Evolutionary conservation across 2,329 filamentous ascomycete species (phyloP), one percentile per base, ranked within the genome.

Genomic region (Aspergillus felis): DNA sequence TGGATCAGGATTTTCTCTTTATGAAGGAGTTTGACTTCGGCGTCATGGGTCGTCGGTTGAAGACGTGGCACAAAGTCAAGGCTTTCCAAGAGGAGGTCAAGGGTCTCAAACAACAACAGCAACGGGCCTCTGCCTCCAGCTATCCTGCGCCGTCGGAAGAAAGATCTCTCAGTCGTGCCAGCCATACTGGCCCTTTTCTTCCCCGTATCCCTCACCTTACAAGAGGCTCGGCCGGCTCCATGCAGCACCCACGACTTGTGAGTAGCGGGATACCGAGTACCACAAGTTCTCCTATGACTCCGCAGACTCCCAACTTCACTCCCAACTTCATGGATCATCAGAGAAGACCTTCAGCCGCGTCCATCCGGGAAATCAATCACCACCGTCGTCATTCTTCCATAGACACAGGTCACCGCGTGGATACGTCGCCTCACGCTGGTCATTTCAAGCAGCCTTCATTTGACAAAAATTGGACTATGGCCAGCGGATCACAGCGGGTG

Each of bases 11-110:
- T 57, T 95, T 94, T 42, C 82, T 97, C 17, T 96, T 97, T 72
- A 88, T 97, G 79, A 96, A 96, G 71, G 92, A 94, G 50, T 96
- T 97, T 66, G 91, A 97, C 65, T 82, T 97, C 64, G 93, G 93
- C 20, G 91, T 92, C 3, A 92, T 97, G 65, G 93, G 93, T 8
- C 84, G 91, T 57, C 84, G 93, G 60, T 77, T 97, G 60, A 95
- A 95, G 74, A 96, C 92, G 2, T 97, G 93, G 93, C 91, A 97
- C 75, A 96, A 94, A 75, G 92, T 97, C 73, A 96, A 96, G 74
- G 81, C 86, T 3, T 82, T 97, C 61, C 93, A 97, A 71, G 90
- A 96, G 68, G 91, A 97, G 73, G 87, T 94, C 46, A 88, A 84
- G 61, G 82, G 83, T 48, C 75, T 84, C 76, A 67, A 85, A 76